Evolutionary conservation across 306 rosid genomes (phyloP), one percentile per base, ranked within the genome.

Genomic region (Purshia tridentata): DNA sequence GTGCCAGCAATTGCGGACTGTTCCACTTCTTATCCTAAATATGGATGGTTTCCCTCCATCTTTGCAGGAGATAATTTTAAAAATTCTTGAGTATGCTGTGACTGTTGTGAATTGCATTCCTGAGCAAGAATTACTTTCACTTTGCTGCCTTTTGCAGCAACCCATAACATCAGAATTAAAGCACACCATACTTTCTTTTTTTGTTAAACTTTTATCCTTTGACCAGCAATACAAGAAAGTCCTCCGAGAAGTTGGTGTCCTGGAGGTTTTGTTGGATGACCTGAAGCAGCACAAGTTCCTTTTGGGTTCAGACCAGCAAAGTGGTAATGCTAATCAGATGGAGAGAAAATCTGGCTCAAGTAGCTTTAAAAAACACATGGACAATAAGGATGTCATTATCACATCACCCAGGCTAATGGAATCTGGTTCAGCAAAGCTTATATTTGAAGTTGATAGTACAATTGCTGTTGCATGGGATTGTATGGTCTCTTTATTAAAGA

Each of bases 11-110:
- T 88, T 95, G 70, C 91, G 98, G 29, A 92, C 97, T 48, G 93
- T 95, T 80, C 98, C 99, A 61, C 98, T 95, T 88, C 82, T 95
- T 67, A 95, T 95, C 81, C 84, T 95, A 77, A 95, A 95, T 76
- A 95, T 95, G 99, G 97, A 86, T 46, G 91, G 88, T 70, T 90
- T 95, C 74, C 96, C 98, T 72, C 74, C 93, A 66, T 74, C 95
- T 67, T 82, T 92, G 79, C 98, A 90, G 81, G 99, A 92, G 76
- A 90, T 87, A 69, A 90, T 95, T 77, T 78, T 95, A 87, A 95
- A 95, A 86, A 95, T 95, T 85, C 99, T 95, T 42, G 99, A 95
- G 85, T 95, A 95, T 88, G 99, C 93, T 59, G 99, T 95, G 84
- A 95, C 98, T 70, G 99, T 95, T 57, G 98, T 92, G 74, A 95